Conservation (phyloP, 2,329 filamentous ascomycete species). For the Neobulgaria alba region DNA sequence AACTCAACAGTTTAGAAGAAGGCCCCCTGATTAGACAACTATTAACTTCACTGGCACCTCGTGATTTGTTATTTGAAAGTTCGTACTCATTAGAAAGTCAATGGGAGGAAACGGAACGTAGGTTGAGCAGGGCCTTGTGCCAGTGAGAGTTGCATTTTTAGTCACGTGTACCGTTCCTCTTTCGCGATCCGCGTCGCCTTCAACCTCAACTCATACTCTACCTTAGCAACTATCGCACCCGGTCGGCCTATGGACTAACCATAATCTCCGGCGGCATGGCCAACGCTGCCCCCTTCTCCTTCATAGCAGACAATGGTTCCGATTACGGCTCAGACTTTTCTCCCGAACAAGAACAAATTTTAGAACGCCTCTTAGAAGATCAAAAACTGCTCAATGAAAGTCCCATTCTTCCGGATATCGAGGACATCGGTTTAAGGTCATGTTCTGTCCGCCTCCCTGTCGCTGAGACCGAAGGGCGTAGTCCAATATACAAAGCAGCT, state of each 20-base stretch:
- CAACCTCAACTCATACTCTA: not conserved
- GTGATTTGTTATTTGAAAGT: too few relatives aligned
- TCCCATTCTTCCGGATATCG: conserved; percentile 22
- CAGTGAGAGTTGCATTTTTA: not conserved
- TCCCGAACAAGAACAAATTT: conserved; percentile 44
- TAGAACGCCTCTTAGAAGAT: conserved; percentile 40
- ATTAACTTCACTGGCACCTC: too few relatives aligned
- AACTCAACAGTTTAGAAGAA: too few relatives aligned
- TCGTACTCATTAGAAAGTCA: too few relatives aligned
- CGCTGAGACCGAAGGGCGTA: conserved; percentile 30
- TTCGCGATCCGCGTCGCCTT: not conserved
- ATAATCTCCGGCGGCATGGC: conserved; percentile 15
- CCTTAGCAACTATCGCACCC: not conserved
- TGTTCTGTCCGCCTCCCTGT: conserved; percentile 32
- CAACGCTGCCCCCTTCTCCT: conserved; percentile 11
- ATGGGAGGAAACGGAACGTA: too few relatives aligned
- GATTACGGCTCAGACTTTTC: conserved; percentile 59
- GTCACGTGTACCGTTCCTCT: not conserved
- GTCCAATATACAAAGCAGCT: conserved; percentile 24
- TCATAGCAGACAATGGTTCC: conserved; percentile 30
- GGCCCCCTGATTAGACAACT: too few relatives aligned
- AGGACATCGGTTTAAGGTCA: conserved; percentile 28
- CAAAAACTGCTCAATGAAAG: conserved; percentile 25
- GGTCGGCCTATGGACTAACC: conserved; percentile 2
- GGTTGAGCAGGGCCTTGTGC: too few relatives aligned